phyloP scores from a whole-genome alignment of 1,284 basidiomycete species.

The Agroathelia rolfsii region DNA sequence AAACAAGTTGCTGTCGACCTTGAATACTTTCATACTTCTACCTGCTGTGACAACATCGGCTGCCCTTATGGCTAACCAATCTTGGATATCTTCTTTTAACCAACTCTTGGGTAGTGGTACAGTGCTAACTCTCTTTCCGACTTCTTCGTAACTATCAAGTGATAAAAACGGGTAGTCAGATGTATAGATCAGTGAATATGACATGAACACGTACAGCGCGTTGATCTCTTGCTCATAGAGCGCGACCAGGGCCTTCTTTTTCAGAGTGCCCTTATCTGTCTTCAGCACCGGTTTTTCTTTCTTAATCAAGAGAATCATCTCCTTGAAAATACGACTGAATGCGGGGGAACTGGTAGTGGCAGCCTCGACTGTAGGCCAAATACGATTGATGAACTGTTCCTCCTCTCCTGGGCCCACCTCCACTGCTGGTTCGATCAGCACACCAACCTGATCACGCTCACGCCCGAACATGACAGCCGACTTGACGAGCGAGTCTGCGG shows the following conservation, averaged over 20 bases:
- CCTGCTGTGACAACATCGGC: slow-evolving; percentile 2
- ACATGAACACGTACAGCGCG: slow-evolving; percentile 12
- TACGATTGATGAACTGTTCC: slow-evolving; percentile 14
- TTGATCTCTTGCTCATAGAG: slow-evolving; percentile 20
- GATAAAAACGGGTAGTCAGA: too few species aligned
- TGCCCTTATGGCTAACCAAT: slow-evolving; percentile 1
- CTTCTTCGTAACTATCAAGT: too few species aligned
- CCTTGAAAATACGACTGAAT: slow-evolving; percentile 25
- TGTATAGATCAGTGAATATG: too few species aligned
- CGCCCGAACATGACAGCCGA: slow-evolving; percentile 18
- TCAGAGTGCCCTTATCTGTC: slow-evolving; percentile 20
- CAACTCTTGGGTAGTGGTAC: too few species aligned
- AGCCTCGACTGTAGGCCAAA: slow-evolving; percentile 19
- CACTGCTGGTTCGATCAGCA: slow-evolving; percentile 22
- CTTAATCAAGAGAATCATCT: slow-evolving; percentile 19
- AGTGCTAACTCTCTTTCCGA: too few species aligned
- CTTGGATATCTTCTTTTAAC: background rate
- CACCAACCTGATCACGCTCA: slow-evolving; percentile 14
- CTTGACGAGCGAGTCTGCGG: slow-evolving; percentile 8
- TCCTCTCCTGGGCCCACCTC: slow-evolving; percentile 9
- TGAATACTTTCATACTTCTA: too few species aligned
- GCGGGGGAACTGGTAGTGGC: slow-evolving; percentile 23
- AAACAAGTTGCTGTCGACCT: slow-evolving; percentile 16
- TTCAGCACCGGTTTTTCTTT: slow-evolving; percentile 18
- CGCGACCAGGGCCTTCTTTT: slow-evolving; percentile 17